These are phyloP conservation scores for Escallonia herrerae DNA, from an alignment of 129 eudicot species.

Conservation along the genomic window DNA sequence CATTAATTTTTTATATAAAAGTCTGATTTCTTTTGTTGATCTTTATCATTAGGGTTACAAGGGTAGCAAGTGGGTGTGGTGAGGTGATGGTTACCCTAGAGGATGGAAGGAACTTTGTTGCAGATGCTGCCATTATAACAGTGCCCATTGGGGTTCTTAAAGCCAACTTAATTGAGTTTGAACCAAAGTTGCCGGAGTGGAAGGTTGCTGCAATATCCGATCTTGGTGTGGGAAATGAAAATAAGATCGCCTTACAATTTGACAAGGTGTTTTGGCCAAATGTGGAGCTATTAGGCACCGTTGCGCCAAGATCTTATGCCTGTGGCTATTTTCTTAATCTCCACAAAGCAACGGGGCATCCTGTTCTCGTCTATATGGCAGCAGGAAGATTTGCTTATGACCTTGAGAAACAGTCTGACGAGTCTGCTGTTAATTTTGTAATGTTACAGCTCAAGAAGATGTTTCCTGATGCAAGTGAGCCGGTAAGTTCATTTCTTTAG, in stretches of 20 bases:
- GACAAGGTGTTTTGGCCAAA: slow-evolving; percentile 90
- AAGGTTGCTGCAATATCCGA: slow-evolving; percentile 81
- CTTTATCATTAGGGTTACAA: slow-evolving; percentile 56
- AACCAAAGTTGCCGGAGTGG: slow-evolving; percentile 92
- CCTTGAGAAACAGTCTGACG: slow-evolving; percentile 81
- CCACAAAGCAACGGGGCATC: slow-evolving; percentile 93
- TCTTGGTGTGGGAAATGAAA: slow-evolving; percentile 92
- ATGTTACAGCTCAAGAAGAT: slow-evolving; percentile 85
- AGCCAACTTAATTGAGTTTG: slow-evolving; percentile 74
- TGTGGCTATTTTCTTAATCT: slow-evolving; percentile 95
- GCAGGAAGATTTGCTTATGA: slow-evolving; percentile 92
- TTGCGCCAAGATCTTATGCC: slow-evolving; percentile 78
- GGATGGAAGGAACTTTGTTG: slow-evolving; percentile 65
- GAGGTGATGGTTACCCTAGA: slow-evolving; percentile 70
- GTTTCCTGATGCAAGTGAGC: slow-evolving; percentile 78
- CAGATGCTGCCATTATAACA: slow-evolving; percentile 81
- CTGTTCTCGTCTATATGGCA: slow-evolving; percentile 95
- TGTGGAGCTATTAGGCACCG: slow-evolving; percentile 75
- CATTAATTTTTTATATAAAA: neutral
- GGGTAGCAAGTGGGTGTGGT: slow-evolving; percentile 46
- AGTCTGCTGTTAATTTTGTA: slow-evolving; percentile 64
- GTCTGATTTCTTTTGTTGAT: slow-evolving; percentile 10
- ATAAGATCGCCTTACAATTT: slow-evolving; percentile 81
- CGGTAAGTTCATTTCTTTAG: slow-evolving; percentile 45
- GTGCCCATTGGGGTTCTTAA: slow-evolving; percentile 86